Conservation (phyloP, 2,329 filamentous ascomycete species). For the Microdochium nivale region DNA sequence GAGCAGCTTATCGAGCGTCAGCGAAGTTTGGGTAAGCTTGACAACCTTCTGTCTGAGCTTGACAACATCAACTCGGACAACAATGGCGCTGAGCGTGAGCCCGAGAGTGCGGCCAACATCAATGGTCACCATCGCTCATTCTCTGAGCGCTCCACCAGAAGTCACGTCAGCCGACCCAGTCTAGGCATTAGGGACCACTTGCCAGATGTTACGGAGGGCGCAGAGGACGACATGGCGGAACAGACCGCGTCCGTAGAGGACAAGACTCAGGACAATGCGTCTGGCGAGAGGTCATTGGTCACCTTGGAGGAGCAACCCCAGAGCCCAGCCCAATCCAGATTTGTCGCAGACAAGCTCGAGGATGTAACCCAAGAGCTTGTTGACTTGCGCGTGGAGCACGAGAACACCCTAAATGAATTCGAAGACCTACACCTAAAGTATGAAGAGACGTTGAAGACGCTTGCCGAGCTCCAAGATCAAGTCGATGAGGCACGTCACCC, state of each 20-base stretch:
- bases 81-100: conserved; percentile 28
- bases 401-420: conserved; percentile 75
- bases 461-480: conserved; percentile 79
- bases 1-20: conserved; percentile 95
- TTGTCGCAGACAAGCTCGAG: conserved; percentile 88
- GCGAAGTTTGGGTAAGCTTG: conserved; percentile 86
- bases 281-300: conserved; percentile 1
- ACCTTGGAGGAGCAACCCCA: conserved; percentile 38
- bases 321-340: conserved; percentile 73
- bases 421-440: conserved; percentile 84
- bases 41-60: conserved; percentile 84
- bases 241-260: conserved; percentile 6
- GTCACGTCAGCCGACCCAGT: conserved; percentile 44
- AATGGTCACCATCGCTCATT: conserved; percentile 34
- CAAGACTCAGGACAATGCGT: not conserved
- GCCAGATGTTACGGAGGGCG: conserved; percentile 39
- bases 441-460: conserved; percentile 72
- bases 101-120: conserved; percentile 26
- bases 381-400: conserved; percentile 84
- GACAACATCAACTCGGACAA: conserved; percentile 64
- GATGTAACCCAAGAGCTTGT: conserved; percentile 85
- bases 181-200: conserved; percentile 43
- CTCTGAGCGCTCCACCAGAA: conserved; percentile 45
- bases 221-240: conserved; percentile 19
- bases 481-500: conserved; percentile 71